phyloP scores from a whole-genome alignment of 2,329 filamentous ascomycete genomes.

The Sphaerulina musiva region DNA sequence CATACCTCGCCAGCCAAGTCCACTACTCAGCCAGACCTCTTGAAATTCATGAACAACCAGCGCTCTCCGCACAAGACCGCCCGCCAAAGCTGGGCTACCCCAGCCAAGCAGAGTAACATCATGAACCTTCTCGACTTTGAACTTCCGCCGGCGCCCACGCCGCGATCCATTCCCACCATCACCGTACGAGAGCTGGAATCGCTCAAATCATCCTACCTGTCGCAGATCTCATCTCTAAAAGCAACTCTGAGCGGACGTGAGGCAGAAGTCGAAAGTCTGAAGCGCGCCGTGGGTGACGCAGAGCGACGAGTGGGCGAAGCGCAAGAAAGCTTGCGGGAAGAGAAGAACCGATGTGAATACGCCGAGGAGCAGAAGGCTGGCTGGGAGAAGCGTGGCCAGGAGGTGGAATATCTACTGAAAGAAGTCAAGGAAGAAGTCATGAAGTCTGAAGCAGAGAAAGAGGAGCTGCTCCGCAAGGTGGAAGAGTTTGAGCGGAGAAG shows the following conservation, averaged over 20 bases:
- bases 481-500: conserved; percentile 70
- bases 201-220: conserved; percentile 82
- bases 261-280: conserved; percentile 80
- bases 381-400: conserved; percentile 77
- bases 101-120: conserved; percentile 45
- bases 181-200: conserved; percentile 89
- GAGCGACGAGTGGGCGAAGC: conserved; percentile 86
- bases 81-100: conserved; percentile 35
- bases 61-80: conserved; percentile 39
- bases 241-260: conserved; percentile 89
- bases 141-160: conserved; percentile 86
- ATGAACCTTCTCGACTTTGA: conserved; percentile 81
- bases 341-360: conserved; percentile 62
- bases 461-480: conserved; percentile 67
- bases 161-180: conserved; percentile 81
- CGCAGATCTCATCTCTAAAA: conserved; percentile 89
- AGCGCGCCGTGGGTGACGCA: conserved; percentile 79
- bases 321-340: conserved; percentile 74
- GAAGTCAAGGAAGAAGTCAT: conserved; percentile 78
- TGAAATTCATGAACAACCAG: conserved; percentile 38
- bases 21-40: conserved; percentile 43
- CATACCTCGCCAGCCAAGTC: conserved; percentile 50
- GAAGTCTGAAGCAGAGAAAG: conserved; percentile 69
- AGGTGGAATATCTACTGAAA: conserved; percentile 75
- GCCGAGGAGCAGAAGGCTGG: conserved; percentile 67